A percentile compares a stretch with the other conserved stretches of the same genome.
phyloP scores from a whole-genome alignment of 768 basidiomycete species.

The Leccinum disarticulatum region DNA sequence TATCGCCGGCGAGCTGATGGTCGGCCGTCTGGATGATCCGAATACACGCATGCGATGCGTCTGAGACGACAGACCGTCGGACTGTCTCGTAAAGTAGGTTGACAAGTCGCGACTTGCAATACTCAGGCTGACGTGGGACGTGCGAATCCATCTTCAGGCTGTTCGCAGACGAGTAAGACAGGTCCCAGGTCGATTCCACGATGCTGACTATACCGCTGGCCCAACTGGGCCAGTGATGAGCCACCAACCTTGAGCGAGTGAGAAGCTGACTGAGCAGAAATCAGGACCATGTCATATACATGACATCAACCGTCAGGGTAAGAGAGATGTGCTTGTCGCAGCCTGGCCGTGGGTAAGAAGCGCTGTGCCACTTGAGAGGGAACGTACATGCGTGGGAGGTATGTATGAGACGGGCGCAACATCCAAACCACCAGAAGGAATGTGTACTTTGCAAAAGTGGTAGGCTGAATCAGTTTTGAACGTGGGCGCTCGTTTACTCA shows the following conservation, averaged over 20 bases:
- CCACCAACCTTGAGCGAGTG: background rate
- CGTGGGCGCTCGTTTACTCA: background rate
- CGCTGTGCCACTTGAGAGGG: background rate
- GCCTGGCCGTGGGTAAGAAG: background rate
- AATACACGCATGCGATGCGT: background rate
- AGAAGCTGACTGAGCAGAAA: background rate
- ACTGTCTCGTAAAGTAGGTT: slow-evolving; percentile 4
- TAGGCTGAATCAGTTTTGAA: background rate
- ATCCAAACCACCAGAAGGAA: background rate
- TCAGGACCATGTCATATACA: background rate
- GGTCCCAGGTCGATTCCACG: background rate
- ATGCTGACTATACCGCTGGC: background rate
- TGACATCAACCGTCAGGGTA: background rate
- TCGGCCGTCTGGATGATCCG: background rate
- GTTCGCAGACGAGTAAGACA: background rate
- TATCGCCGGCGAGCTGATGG: background rate
- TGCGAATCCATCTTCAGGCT: background rate
- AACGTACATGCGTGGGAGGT: background rate
- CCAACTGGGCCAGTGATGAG: background rate
- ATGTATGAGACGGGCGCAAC: background rate
- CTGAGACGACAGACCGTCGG: slow-evolving; percentile 1
- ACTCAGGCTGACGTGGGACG: slow-evolving; percentile 4
- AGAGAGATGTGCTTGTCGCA: background rate
- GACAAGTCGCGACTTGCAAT: background rate
- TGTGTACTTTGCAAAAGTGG: background rate